Conservation (phyloP, 2,329 filamentous ascomycete species). For the Botrytis sinoallii region DNA sequence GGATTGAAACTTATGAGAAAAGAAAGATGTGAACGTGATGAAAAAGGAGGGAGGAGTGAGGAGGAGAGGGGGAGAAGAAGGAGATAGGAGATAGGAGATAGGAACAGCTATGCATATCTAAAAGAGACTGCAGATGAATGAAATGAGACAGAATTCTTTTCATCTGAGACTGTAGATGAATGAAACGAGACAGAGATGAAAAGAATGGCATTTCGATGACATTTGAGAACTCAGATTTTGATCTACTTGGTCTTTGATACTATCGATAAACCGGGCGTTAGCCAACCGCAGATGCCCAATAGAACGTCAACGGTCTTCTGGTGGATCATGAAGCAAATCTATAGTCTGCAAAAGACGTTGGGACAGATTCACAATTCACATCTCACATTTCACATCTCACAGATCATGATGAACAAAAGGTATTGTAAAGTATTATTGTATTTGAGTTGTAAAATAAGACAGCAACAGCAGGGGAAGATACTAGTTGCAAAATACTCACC, state of each 20-base stretch:
- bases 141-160: too few relatives aligned
- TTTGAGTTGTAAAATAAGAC: constrained; percentile 1
- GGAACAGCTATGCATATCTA: background rate
- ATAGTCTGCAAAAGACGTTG: background rate
- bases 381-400: background rate
- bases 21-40: background rate
- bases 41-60: background rate
- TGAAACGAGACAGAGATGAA: background rate
- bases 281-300: background rate
- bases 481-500: constrained; percentile 20
- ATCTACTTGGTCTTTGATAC: background rate
- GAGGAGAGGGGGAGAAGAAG: fast-evolving
- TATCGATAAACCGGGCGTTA: background rate
- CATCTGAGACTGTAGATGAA: background rate
- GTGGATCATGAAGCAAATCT: background rate
- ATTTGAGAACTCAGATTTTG: background rate
- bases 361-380: background rate
- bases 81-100: background rate
- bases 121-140: background rate
- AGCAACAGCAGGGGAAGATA: constrained; percentile 2
- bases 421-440: constrained; percentile 7
- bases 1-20: fast-evolving
- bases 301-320: background rate
- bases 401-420: background rate
- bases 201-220: background rate